These are phyloP conservation scores for Vaucheria bursata DNA, from an alignment of 352 stramenopile species.

Conservation along the genomic window DNA sequence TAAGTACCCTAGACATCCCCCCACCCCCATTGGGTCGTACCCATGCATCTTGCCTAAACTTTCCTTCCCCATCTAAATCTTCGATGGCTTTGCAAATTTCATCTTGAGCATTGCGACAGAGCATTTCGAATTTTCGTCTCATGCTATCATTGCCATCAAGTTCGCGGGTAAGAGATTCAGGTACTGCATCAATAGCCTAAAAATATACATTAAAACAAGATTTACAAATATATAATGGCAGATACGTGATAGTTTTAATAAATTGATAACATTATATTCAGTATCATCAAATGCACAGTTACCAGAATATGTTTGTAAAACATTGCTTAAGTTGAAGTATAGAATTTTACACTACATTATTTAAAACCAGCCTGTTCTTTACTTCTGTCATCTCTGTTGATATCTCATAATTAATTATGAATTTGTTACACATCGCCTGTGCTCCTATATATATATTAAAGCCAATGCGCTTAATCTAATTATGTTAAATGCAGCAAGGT, in stretches of 20 bases:
- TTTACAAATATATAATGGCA: not conserved
- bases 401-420: too few relatives aligned
- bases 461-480: too few relatives aligned
- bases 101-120: conserved; percentile 54
- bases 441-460: too few relatives aligned
- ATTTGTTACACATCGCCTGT: too few relatives aligned
- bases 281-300: not conserved
- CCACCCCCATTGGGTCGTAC: conserved; percentile 82
- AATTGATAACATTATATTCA: not conserved
- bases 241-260: not conserved
- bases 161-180: conserved; percentile 46
- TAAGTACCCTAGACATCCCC: conserved; percentile 84
- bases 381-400: too few relatives aligned
- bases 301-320: not conserved
- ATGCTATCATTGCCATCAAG: conserved; percentile 53
- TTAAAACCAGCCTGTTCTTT: too few relatives aligned
- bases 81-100: conserved; percentile 72
- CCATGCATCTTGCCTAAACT: conserved; percentile 89
- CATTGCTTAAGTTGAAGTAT: not conserved
- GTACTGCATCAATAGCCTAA: conserved; percentile 48
- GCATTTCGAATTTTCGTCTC: conserved; percentile 47
- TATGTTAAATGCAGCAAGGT: too few relatives aligned
- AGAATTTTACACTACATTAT: not conserved
- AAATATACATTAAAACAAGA: not conserved
- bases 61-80: conserved; percentile 56